Evolutionary conservation across 2,329 filamentous ascomycete species (phyloP), one percentile per base, ranked within the genome.

Genomic region (Hypoxylon sp.): DNA sequence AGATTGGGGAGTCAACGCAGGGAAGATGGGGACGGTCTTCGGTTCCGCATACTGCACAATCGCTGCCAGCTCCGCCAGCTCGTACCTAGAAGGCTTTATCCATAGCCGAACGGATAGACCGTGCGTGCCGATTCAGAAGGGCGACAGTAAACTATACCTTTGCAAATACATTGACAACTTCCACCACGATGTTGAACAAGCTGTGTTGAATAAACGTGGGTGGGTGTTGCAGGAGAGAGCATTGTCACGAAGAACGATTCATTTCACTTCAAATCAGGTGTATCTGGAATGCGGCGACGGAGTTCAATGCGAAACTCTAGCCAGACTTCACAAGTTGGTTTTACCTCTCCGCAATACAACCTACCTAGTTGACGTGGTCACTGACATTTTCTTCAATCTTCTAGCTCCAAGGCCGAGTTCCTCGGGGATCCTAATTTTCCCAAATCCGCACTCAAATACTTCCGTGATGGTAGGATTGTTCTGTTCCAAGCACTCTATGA

Each of bases 181-280:
- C 17, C 38, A 66, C n/a, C 17, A 23, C 3, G 64, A 74, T 36
- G 69, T 72, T 1, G 65, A 70, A 11, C 9, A 49, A 3, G 62
- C 51, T 2, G 34, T 34, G 0, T 51, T 70, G 17, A 72, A 62
- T 36, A 63, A 21, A 4, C 62, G 71, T 2, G 71, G 62, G 1
- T 73, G 65, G 69, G 71, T 70, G 1, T 36, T 72, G 2, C 71
- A 69, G 43, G 69, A 73, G n/a, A 59, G 63, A 19, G 71, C 58
- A 1, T 60, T 73, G 3, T 69, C 67, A 1, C 60, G 63, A 1
- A 43, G 71, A 17, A 63, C 67, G 0, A 69, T 72, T n/a, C 58
- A 69, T 34, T 70, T 67, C 49, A 65, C 63, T 2, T 58, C 55
- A 13, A 65, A 59, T 11, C 69, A 72, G 17, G 32, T 68, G 0